A percentile compares a stretch with the other conserved stretches of the same genome.
These are phyloP conservation scores for Clonostachys byssicola DNA, from an alignment of 2,329 filamentous ascomycete species.

Conservation along the genomic window DNA sequence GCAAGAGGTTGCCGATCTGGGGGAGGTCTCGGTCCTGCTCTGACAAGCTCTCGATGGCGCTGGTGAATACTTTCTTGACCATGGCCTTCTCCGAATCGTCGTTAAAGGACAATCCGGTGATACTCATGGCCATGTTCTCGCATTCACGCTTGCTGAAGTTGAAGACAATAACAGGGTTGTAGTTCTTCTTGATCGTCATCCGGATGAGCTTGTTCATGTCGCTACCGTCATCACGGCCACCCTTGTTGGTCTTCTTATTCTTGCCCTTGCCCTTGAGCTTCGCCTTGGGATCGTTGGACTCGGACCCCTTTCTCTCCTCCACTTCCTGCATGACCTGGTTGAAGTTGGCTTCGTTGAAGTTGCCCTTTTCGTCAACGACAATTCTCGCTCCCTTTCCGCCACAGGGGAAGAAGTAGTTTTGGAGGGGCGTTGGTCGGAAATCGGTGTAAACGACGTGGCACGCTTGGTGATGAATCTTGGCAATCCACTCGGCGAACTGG, in stretches of 20 bases:
- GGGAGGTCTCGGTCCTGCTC: slow-evolving; percentile 86
- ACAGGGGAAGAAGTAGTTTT: slow-evolving; percentile 96
- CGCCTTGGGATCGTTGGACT: slow-evolving; percentile 73
- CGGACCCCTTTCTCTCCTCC: slow-evolving; percentile 80
- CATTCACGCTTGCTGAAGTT: slow-evolving; percentile 99
- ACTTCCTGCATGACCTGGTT: slow-evolving; percentile 92
- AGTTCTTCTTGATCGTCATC: slow-evolving; percentile 98
- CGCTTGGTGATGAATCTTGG: slow-evolving; percentile 94
- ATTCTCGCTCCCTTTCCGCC: slow-evolving; percentile 91
- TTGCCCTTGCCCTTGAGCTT: slow-evolving; percentile 85
- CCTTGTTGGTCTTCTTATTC: slow-evolving; percentile 88
- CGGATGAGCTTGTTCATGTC: slow-evolving; percentile 98
- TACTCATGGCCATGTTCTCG: slow-evolving; percentile 82
- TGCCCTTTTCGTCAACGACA: slow-evolving; percentile 93
- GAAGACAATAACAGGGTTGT: slow-evolving; percentile 98
- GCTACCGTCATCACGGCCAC: slow-evolving; percentile 66
- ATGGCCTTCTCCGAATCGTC: slow-evolving; percentile 92
- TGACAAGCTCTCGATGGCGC: slow-evolving; percentile 86
- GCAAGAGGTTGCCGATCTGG: slow-evolving; percentile 87
- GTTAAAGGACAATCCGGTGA: slow-evolving; percentile 88
- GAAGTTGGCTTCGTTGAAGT: slow-evolving; percentile 96
- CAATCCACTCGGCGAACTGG: slow-evolving; percentile 99
- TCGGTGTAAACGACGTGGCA: slow-evolving; percentile 99
- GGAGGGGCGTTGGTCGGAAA: slow-evolving; percentile 91
- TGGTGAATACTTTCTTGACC: slow-evolving; percentile 91